phyloP scores from a whole-genome alignment of 1,284 basidiomycete genomes.

The Cryptococcus sp. region DNA sequence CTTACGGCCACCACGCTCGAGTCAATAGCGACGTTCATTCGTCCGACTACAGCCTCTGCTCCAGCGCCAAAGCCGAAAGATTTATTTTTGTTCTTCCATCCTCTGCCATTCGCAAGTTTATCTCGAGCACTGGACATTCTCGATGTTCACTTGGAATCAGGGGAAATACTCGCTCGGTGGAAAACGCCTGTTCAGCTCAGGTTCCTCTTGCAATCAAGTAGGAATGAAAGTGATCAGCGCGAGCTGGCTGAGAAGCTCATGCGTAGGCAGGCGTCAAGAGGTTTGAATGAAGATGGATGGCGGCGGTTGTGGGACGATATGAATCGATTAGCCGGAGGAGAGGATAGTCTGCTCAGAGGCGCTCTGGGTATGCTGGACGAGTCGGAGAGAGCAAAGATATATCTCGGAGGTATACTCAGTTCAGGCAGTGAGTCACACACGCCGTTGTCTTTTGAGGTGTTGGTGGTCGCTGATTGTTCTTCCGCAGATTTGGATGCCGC shows the following conservation, averaged over 20 bases:
- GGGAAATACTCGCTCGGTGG: slow-evolving; percentile 86
- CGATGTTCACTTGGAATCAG: slow-evolving; percentile 89
- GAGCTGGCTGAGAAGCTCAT: slow-evolving; percentile 84
- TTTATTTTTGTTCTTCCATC: slow-evolving; percentile 75
- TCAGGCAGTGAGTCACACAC: slow-evolving; percentile 71
- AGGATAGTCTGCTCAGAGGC: slow-evolving; percentile 61
- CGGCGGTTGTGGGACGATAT: slow-evolving; percentile 83
- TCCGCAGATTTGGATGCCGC: slow-evolving; percentile 75
- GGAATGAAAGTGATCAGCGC: slow-evolving; percentile 69
- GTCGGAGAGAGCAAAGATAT: slow-evolving; percentile 73
- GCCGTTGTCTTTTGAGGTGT: neutral
- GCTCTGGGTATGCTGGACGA: slow-evolving; percentile 74
- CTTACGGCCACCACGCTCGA: slow-evolving; percentile 74
- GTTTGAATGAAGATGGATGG: slow-evolving; percentile 70
- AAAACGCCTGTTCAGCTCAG: slow-evolving; percentile 72
- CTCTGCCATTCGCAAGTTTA: slow-evolving; percentile 69
- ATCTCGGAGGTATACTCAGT: slow-evolving; percentile 77
- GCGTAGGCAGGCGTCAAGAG: slow-evolving; percentile 59
- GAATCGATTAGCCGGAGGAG: slow-evolving; percentile 70
- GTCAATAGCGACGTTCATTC: slow-evolving; percentile 75
- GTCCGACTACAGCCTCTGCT: slow-evolving; percentile 66
- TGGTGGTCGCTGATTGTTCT: slow-evolving; percentile 6
- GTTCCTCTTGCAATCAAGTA: slow-evolving; percentile 79
- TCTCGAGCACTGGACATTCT: slow-evolving; percentile 82
- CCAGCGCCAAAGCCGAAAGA: slow-evolving; percentile 64